Evolutionary conservation across 2,329 filamentous ascomycete genomes (phyloP).

Genomic region (Cladophialophora chaetospira): DNA sequence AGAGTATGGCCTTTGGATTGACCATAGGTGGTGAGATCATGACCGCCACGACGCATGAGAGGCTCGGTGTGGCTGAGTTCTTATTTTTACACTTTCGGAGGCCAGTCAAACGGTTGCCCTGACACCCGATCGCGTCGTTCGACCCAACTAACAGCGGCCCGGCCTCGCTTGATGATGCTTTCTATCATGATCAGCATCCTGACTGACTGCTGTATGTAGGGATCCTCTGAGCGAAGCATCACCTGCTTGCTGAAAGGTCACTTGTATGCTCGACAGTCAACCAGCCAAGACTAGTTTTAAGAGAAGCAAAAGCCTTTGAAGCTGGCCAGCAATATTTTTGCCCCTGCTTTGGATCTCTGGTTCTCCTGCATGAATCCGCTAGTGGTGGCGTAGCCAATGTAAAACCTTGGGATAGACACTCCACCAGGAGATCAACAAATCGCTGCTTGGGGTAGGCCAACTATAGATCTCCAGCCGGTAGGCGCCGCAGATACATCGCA

Average conservation of each 20-base stretch:
- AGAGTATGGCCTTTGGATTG: too few relatives aligned
- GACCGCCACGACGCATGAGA: too few relatives aligned
- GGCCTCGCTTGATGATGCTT: too few relatives aligned
- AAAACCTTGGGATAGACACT: constrained; percentile 1
- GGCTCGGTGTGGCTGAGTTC: too few relatives aligned
- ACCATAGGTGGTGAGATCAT: too few relatives aligned
- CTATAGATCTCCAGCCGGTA: background rate
- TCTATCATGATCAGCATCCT: background rate
- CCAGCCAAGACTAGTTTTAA: background rate
- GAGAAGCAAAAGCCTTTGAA: constrained; percentile 8
- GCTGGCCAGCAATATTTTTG: constrained; percentile 1
- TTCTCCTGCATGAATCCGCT: constrained; percentile 13
- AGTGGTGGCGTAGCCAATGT: constrained; percentile 3
- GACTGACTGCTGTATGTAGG: background rate
- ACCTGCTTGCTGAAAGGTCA: too few relatives aligned
- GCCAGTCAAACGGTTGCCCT: too few relatives aligned
- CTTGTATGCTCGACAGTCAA: background rate
- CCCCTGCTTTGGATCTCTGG: constrained; percentile 5
- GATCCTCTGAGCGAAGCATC: too few relatives aligned
- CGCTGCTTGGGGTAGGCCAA: background rate
- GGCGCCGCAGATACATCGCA: background rate
- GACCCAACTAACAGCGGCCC: too few relatives aligned
- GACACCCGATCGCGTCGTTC: too few relatives aligned
- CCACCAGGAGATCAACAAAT: constrained; percentile 9
- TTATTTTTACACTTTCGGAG: too few relatives aligned